These are phyloP conservation scores for Plenodomus biglobosus DNA, from an alignment of 2,329 filamentous ascomycete genomes.

Conservation along the genomic window DNA sequence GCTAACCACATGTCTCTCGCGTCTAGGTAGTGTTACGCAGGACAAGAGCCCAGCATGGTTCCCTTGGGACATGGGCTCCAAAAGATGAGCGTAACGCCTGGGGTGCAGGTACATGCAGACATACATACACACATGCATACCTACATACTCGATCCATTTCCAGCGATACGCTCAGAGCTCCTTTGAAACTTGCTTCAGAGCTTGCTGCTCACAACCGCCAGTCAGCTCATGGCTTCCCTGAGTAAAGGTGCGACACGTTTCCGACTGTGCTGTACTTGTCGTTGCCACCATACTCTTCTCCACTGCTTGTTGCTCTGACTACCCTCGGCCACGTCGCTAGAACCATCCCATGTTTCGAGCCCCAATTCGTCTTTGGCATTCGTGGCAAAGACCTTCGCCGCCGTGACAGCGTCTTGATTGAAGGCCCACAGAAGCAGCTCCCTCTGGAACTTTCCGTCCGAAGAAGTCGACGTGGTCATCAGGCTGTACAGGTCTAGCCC, in stretches of 20 bases:
- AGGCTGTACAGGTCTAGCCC: constrained; percentile 64
- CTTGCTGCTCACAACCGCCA: constrained; percentile 4
- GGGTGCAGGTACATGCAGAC: no score
- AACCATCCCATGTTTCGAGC: constrained; percentile 58
- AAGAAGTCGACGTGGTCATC: constrained; percentile 66
- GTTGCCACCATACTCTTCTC: constrained; percentile 68
- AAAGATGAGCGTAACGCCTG: constrained; percentile 11
- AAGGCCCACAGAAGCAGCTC: constrained; percentile 70
- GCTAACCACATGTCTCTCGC: not conserved
- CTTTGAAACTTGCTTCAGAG: constrained; percentile 3
- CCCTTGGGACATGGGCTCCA: constrained; percentile 9
- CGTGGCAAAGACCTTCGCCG: constrained; percentile 58
- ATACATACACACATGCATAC: constrained; percentile 8
- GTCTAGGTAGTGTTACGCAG: constrained; percentile 19
- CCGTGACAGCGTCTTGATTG: constrained; percentile 52
- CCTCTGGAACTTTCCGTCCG: constrained; percentile 60
- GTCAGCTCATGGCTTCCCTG: constrained; percentile 47
- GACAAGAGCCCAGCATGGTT: constrained; percentile 19
- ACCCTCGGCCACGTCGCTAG: constrained; percentile 47
- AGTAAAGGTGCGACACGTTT: constrained; percentile 65
- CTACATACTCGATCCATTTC: constrained; percentile 4
- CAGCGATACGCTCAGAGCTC: not conserved
- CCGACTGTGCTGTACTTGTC: constrained; percentile 59
- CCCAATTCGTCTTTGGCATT: constrained; percentile 54
- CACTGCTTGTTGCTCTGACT: constrained; percentile 45